A percentile compares a stretch with the other conserved stretches of the same genome.
Conservation (phyloP, 805 yeast species). For the Candida odintsovae region DNA sequence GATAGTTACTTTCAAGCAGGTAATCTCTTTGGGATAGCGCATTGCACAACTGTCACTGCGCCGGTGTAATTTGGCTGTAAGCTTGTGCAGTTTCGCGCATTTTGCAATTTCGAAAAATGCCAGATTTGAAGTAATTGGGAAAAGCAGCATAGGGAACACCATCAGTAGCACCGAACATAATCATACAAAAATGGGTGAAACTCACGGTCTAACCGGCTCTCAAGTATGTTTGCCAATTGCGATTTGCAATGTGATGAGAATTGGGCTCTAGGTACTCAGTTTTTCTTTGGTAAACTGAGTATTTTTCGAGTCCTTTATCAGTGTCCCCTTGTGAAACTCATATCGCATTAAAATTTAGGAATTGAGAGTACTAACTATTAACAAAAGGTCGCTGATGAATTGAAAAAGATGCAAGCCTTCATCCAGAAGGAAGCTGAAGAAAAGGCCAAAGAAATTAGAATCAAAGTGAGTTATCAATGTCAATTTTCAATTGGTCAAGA, state of each 20-base stretch:
- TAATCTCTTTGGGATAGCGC: neutral
- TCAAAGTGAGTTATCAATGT: constrained; percentile 43
- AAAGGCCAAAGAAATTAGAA: constrained; percentile 90
- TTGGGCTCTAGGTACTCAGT: neutral
- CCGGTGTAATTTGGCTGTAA: too few species aligned
- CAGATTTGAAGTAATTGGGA: neutral
- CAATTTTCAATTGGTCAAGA: neutral
- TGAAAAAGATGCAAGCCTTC: constrained; percentile 96
- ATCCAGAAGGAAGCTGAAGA: constrained; percentile 99
- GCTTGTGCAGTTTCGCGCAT: neutral
- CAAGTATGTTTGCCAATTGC: constrained; percentile 32
- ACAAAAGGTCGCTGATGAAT: constrained; percentile 81
- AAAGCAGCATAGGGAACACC: neutral
- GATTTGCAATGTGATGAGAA: neutral
- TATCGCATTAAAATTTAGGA: neutral
- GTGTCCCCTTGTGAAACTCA: neutral
- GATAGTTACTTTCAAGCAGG: neutral
- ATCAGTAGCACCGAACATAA: neutral
- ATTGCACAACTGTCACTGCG: neutral
- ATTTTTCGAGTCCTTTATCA: neutral
- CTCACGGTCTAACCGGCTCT: constrained; percentile 39
- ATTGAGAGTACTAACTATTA: neutral
- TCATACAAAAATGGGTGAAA: constrained; percentile 27
- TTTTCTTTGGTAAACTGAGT: neutral
- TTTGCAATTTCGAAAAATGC: too few species aligned